Percentiles rank a stretch among this genome's conserved stretches.
Conservation (phyloP, 2,329 filamentous ascomycete genomes). For the Lomentospora prolificans region DNA sequence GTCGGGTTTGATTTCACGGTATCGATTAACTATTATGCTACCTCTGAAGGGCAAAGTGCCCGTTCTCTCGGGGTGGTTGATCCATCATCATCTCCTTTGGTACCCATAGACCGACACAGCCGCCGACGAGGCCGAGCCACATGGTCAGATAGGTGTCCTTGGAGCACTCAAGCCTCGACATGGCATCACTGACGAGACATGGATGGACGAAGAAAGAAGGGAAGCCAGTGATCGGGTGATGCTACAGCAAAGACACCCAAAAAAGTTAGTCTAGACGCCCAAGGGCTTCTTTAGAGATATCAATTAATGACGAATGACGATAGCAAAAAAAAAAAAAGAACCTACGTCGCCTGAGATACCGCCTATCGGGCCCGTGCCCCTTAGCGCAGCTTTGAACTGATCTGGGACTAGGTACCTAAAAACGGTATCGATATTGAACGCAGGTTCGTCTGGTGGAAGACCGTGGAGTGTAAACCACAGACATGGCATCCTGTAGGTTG, state of each 20-base stretch:
- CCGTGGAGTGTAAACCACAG: constrained; percentile 64
- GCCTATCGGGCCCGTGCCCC: constrained; percentile 53
- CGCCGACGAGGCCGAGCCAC: constrained; percentile 84
- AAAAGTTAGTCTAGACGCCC: constrained; percentile 16
- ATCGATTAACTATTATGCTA: neutral
- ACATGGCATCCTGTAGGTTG: constrained; percentile 65
- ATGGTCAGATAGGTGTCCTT: constrained; percentile 67
- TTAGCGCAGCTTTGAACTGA: constrained; percentile 51
- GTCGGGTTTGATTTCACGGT: neutral
- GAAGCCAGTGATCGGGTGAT: constrained; percentile 71
- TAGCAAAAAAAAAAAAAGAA: constrained; percentile 18
- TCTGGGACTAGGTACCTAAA: constrained; percentile 62
- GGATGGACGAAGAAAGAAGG: constrained; percentile 90
- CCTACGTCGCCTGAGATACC: constrained; percentile 69
- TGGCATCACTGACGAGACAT: constrained; percentile 75
- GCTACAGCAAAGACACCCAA: constrained; percentile 44
- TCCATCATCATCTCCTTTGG: constrained; percentile 54
- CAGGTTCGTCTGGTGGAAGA: constrained; percentile 42
- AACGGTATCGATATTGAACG: constrained; percentile 57
- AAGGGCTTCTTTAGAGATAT: constrained; percentile 5
- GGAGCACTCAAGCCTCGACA: constrained; percentile 54
- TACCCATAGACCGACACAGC: constrained; percentile 67
- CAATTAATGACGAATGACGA: constrained; percentile 1
- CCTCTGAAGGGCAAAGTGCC: neutral
- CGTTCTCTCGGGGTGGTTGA: neutral